Evolutionary conservation across 208 protist genomes (phyloP), one percentile per base, ranked within the genome.

Genomic region (Kentomonas sorsogonicus): DNA sequence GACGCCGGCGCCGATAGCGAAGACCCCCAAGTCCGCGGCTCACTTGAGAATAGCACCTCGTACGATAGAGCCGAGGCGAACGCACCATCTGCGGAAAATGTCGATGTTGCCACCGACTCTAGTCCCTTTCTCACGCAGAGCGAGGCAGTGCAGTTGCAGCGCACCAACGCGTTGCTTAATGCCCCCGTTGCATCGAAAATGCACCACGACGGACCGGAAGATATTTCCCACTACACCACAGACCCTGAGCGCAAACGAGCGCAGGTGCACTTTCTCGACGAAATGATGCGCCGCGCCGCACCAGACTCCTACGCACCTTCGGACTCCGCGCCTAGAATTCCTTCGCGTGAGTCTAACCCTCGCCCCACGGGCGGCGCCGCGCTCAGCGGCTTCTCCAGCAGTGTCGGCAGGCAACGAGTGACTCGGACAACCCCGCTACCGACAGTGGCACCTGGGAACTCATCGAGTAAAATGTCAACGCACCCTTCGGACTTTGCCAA

Each of bases 181-280:
- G 72, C 69, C 23, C 77, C 61, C 53, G 76, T 76, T 20, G 81
- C 74, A 0, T n/a, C 69, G 26, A 36, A 56, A 2, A 69, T 89
- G 4, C 77, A 89, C 53, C 66, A 58, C 13, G 79, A 87, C 23
- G 83, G 83, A 0, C 83, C 83, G 2, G 70, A 79, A 18, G 66
- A 77, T 26, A 74, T 95, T 2, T 71, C 79, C 9, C 54, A 52
- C 6, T 95, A 95, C 72, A 85, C 83, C 3, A 79, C 47, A 16
- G 83, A 89, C 50, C 81, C 85, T 13, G 40, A 59, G 13, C 63
- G 53, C 40, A 89, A 82, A 52, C 61, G 89, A n/a, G 77, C 74
- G 47, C 83, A 95, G 55, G 75, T 90, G 18, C 78, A 68, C 22
- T 89, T 86, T 45, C 85, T 95, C 52, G 75, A 89, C 30, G 64